phyloP scores from a whole-genome alignment of 352 stramenopile species.

The Phytophthora rubi region DNA sequence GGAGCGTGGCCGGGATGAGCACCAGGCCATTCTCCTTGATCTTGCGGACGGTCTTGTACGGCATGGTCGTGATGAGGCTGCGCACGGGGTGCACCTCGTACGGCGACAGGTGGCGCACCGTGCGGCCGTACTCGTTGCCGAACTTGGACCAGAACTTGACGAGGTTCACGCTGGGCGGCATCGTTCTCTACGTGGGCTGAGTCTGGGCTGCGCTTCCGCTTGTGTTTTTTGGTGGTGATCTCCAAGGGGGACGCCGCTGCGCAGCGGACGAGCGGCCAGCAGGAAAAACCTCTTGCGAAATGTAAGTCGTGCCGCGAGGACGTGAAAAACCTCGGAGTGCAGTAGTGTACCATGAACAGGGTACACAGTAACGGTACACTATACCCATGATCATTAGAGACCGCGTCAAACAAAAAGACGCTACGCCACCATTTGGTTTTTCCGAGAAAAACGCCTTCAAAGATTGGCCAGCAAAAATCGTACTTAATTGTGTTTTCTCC shows the following conservation, averaged over 20 bases:
- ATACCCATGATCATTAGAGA: conserved; percentile 3
- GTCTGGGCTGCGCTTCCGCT: conserved; percentile 27
- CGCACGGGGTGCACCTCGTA: conserved; percentile 72
- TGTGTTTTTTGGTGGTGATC: conserved; percentile 35
- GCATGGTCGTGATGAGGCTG: conserved; percentile 74
- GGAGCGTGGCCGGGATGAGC: conserved; percentile 65
- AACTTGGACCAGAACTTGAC: conserved; percentile 83
- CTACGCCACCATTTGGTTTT: no score
- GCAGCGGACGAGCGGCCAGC: conserved; percentile 30
- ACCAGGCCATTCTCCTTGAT: conserved; percentile 80
- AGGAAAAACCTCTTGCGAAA: conserved; percentile 41
- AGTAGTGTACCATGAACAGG: background rate
- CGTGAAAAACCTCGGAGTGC: conserved; percentile 24
- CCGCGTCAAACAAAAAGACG: no score
- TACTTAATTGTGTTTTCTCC: no score
- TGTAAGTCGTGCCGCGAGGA: conserved; percentile 5
- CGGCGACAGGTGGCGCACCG: conserved; percentile 75
- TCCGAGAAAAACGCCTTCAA: no score
- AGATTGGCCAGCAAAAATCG: no score
- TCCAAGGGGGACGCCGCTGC: background rate
- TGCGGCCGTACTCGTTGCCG: conserved; percentile 59
- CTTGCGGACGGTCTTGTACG: conserved; percentile 82
- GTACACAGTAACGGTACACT: background rate
- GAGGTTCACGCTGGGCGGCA: conserved; percentile 56
- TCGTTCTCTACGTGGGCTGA: conserved; percentile 28